Percentiles rank a stretch among this genome's conserved stretches.
Evolutionary conservation across 164 flowering plant genomes (phyloP).

Genomic region (Echeveria elegans): DNA sequence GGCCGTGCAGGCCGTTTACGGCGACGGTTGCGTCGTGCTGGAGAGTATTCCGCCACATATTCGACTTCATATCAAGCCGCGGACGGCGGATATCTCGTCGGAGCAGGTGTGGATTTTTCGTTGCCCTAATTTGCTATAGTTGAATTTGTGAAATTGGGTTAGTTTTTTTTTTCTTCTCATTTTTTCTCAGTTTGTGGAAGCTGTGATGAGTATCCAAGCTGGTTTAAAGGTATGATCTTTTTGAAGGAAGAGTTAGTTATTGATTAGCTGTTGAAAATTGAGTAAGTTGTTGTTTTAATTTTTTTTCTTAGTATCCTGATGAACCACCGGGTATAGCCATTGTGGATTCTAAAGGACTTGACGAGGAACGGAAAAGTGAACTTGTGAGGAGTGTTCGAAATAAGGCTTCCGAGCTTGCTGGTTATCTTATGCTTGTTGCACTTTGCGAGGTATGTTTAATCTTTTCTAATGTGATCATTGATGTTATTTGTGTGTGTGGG

Average conservation of each 20-base stretch:
- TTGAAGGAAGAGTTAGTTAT: neutral
- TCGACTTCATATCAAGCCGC: slow-evolving; percentile 57
- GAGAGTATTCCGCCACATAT: slow-evolving; percentile 52
- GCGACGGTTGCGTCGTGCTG: slow-evolving; percentile 51
- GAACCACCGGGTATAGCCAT: slow-evolving; percentile 56
- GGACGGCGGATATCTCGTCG: slow-evolving; percentile 73
- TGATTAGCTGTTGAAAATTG: neutral
- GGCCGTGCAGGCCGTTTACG: slow-evolving; percentile 72
- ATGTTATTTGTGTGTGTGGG: too few relatives aligned
- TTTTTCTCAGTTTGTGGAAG: slow-evolving; percentile 68
- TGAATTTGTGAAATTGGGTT: too few relatives aligned
- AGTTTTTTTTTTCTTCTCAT: neutral
- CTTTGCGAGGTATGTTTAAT: slow-evolving; percentile 64
- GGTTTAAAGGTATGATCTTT: slow-evolving; percentile 43
- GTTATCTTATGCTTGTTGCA: slow-evolving; percentile 69
- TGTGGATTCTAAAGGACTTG: slow-evolving; percentile 78
- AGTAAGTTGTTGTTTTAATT: neutral
- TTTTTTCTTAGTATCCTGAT: slow-evolving; percentile 61
- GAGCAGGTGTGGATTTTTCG: slow-evolving; percentile 49
- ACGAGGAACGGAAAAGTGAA: slow-evolving; percentile 48
- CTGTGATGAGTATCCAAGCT: slow-evolving; percentile 48
- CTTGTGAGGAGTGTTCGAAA: slow-evolving; percentile 29
- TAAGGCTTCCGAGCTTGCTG: slow-evolving; percentile 55
- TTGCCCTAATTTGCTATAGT: neutral
- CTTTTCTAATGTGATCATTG: neutral